These are phyloP conservation scores for Trichoderma aggressivum DNA, from an alignment of 2,329 filamentous ascomycete species.

Conservation along the genomic window DNA sequence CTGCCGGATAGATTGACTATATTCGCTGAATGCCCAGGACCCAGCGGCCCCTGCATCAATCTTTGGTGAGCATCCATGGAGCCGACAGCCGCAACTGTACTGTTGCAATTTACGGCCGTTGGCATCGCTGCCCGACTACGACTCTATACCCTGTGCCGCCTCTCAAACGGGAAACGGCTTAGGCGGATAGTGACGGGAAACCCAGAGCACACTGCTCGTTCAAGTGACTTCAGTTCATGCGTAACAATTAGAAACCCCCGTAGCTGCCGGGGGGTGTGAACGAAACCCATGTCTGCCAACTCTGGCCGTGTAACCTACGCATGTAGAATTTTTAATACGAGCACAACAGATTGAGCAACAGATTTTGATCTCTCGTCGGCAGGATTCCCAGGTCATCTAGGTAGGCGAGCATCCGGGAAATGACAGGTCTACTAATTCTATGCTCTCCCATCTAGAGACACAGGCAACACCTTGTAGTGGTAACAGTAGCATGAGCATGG, in stretches of 20 bases:
- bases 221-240: slow-evolving; percentile 19
- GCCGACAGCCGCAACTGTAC: background rate
- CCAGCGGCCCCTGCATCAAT: background rate
- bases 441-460: background rate
- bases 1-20: background rate
- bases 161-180: background rate
- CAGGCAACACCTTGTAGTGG: background rate
- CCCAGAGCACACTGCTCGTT: background rate
- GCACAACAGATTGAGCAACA: background rate
- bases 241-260: slow-evolving; percentile 10
- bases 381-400: background rate
- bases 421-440: background rate
- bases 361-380: background rate
- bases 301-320: background rate
- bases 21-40: background rate
- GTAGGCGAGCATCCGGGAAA: background rate
- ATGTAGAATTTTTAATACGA: background rate
- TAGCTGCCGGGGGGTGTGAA: background rate
- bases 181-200: background rate
- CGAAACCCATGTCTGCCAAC: background rate
- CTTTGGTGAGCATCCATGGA: background rate
- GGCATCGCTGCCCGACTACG: background rate
- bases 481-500: background rate
- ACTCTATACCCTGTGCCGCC: background rate
- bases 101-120: background rate